These are phyloP conservation scores for Pyrenophora seminiperda DNA, from an alignment of 2,329 filamentous ascomycete genomes.

Conservation along the genomic window DNA sequence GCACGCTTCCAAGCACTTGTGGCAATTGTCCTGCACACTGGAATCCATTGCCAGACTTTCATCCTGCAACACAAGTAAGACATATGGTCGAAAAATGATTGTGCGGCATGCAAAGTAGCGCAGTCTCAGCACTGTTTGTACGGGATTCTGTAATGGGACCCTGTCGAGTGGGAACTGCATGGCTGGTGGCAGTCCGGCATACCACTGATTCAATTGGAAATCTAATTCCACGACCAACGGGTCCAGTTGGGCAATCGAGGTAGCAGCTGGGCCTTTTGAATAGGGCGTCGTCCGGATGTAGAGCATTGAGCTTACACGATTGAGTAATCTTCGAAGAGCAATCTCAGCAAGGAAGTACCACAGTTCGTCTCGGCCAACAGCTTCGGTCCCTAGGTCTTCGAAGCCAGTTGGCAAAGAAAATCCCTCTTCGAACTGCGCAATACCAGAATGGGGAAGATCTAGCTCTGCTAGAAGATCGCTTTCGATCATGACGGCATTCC, in stretches of 20 bases:
- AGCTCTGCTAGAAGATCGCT: slow-evolving; percentile 78
- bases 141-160: slow-evolving; percentile 69
- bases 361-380: slow-evolving; percentile 73
- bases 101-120: slow-evolving; percentile 85
- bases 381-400: slow-evolving; percentile 68
- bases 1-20: slow-evolving; percentile 80
- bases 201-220: slow-evolving; percentile 83
- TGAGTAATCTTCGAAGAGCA: slow-evolving; percentile 74
- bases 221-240: slow-evolving; percentile 81
- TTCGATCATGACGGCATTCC: slow-evolving; percentile 81
- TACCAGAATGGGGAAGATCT: slow-evolving; percentile 80
- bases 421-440: slow-evolving; percentile 80
- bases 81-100: slow-evolving; percentile 84
- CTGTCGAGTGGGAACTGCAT: slow-evolving; percentile 78
- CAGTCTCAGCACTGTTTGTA: slow-evolving; percentile 78
- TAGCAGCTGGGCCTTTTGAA: slow-evolving; percentile 52
- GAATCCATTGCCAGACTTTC: slow-evolving; percentile 74
- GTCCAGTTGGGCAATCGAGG: slow-evolving; percentile 73
- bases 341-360: slow-evolving; percentile 90
- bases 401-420: slow-evolving; percentile 80
- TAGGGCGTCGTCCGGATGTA: slow-evolving; percentile 67
- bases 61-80: slow-evolving; percentile 78
- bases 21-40: slow-evolving; percentile 75
- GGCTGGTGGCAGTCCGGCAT: slow-evolving; percentile 74
- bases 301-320: slow-evolving; percentile 78